phyloP scores from a whole-genome alignment of 2,329 filamentous ascomycete genomes.

The Aureobasidium sp. region DNA sequence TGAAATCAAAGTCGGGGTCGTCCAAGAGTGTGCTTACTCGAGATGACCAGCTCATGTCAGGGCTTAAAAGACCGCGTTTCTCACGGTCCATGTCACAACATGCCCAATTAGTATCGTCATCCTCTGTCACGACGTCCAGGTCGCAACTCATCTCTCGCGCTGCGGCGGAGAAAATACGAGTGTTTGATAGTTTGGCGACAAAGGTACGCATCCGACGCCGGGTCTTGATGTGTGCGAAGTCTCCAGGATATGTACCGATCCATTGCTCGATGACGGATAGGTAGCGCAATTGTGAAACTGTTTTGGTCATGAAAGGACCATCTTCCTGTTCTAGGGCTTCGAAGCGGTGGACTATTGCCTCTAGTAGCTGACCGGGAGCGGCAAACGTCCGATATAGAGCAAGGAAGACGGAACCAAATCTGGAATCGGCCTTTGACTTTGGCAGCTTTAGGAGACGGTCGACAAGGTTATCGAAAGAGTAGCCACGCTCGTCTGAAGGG shows the following conservation, averaged over 20 bases:
- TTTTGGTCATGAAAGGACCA: slow-evolving; percentile 63
- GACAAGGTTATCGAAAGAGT: slow-evolving; percentile 51
- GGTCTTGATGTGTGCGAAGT: slow-evolving; percentile 75
- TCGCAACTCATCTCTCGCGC: slow-evolving; percentile 78
- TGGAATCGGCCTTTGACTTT: slow-evolving; percentile 77
- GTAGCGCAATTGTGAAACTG: slow-evolving; percentile 72
- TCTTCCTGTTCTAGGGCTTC: slow-evolving; percentile 61
- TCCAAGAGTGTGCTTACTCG: slow-evolving; percentile 27
- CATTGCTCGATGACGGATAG: slow-evolving; percentile 80
- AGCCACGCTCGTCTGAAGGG: slow-evolving; percentile 50
- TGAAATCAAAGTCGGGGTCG: slow-evolving; percentile 23
- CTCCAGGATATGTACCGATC: slow-evolving; percentile 83
- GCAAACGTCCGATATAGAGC: slow-evolving; percentile 93
- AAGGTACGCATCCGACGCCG: slow-evolving; percentile 66
- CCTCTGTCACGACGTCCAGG: slow-evolving; percentile 66
- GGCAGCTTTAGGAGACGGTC: slow-evolving; percentile 77
- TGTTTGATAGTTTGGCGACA: slow-evolving; percentile 62
- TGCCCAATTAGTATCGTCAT: slow-evolving; percentile 93
- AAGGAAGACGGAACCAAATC: slow-evolving; percentile 82
- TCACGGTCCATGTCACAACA: slow-evolving; percentile 60
- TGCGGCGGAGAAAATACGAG: slow-evolving; percentile 75
- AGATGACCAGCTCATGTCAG: slow-evolving; percentile 17
- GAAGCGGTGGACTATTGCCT: slow-evolving; percentile 67
- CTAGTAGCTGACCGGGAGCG: slow-evolving; percentile 67
- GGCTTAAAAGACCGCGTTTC: slow-evolving; percentile 20